phyloP scores from a whole-genome alignment of 352 stramenopile species.

The Pythium sukuiense region DNA sequence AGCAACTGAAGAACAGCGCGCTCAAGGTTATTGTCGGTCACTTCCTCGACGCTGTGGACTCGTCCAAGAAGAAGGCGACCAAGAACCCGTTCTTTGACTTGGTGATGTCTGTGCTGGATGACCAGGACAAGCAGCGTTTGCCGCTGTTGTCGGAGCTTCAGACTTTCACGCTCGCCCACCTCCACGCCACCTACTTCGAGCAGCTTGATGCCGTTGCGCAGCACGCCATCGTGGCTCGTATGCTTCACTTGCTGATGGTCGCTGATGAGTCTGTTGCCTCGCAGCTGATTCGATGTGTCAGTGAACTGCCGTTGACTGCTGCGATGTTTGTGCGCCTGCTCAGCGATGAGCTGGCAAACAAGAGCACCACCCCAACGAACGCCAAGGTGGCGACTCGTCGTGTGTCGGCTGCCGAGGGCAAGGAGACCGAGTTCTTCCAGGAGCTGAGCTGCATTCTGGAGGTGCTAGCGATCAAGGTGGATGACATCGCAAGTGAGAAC shows the following conservation, averaged over 20 bases:
- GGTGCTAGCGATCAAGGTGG: constrained; percentile 72
- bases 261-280: constrained; percentile 60
- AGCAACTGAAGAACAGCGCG: constrained; percentile 28
- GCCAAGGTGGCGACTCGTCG: constrained; percentile 18
- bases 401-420: constrained; percentile 14
- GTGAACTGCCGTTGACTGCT: constrained; percentile 49
- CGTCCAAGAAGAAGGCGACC: constrained; percentile 31
- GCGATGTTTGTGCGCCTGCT: constrained; percentile 58
- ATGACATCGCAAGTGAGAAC: constrained; percentile 32
- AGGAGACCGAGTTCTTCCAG: constrained; percentile 35
- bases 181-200: constrained; percentile 45
- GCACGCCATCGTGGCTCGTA: constrained; percentile 42
- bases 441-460: constrained; percentile 77
- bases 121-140: constrained; percentile 38
- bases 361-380: constrained; percentile 7
- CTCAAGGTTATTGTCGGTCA: constrained; percentile 52
- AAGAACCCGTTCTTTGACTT: constrained; percentile 62
- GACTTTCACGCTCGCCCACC: constrained; percentile 35
- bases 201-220: constrained; percentile 53
- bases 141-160: constrained; percentile 41
- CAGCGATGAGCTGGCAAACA: constrained; percentile 39
- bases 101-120: constrained; percentile 46
- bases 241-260: constrained; percentile 62
- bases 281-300: constrained; percentile 54
- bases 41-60: constrained; percentile 47